These are phyloP conservation scores for Neonectria hederae DNA, from an alignment of 2,329 filamentous ascomycete genomes.

Conservation along the genomic window DNA sequence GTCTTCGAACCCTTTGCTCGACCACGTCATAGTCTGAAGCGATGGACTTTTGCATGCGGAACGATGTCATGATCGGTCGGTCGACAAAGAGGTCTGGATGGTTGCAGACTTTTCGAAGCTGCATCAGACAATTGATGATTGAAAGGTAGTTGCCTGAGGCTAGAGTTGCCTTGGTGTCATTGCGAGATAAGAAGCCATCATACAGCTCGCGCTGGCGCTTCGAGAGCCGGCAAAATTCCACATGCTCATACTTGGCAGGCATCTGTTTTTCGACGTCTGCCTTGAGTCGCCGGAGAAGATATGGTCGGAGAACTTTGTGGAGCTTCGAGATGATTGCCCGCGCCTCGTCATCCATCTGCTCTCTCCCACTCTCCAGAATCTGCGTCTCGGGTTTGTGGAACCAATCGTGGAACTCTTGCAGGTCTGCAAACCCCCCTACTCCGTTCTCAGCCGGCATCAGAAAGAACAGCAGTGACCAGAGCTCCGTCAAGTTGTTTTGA, in stretches of 20 bases:
- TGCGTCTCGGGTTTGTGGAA: slow-evolving; percentile 95
- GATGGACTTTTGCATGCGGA: slow-evolving; percentile 86
- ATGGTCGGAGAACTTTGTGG: slow-evolving; percentile 92
- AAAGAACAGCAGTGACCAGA: slow-evolving; percentile 98
- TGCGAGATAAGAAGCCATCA: slow-evolving; percentile 92
- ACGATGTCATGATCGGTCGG: slow-evolving; percentile 94
- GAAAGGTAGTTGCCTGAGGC: slow-evolving; percentile 95
- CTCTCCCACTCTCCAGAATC: slow-evolving; percentile 92
- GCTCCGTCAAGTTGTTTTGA: slow-evolving; percentile 94
- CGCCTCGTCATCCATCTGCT: slow-evolving; percentile 94
- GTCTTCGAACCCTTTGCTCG: slow-evolving; percentile 74
- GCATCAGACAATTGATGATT: slow-evolving; percentile 98
- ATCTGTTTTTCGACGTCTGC: slow-evolving; percentile 99
- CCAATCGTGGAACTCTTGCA: slow-evolving; percentile 97
- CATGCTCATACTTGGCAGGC: slow-evolving; percentile 97
- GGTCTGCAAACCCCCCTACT: slow-evolving; percentile 87
- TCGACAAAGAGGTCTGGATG: slow-evolving; percentile 98
- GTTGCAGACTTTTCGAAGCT: slow-evolving; percentile 96
- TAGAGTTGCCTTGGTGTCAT: slow-evolving; percentile 88
- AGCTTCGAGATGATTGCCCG: slow-evolving; percentile 91
- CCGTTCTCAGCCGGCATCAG: slow-evolving; percentile 91
- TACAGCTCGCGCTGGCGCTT: slow-evolving; percentile 96
- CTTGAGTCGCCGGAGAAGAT: slow-evolving; percentile 89
- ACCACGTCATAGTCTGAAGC: slow-evolving; percentile 77
- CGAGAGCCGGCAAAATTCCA: slow-evolving; percentile 93